Evolutionary conservation across 1,139 yeast genomes (phyloP).

Genomic region (Lizanozyma gosingica): DNA sequence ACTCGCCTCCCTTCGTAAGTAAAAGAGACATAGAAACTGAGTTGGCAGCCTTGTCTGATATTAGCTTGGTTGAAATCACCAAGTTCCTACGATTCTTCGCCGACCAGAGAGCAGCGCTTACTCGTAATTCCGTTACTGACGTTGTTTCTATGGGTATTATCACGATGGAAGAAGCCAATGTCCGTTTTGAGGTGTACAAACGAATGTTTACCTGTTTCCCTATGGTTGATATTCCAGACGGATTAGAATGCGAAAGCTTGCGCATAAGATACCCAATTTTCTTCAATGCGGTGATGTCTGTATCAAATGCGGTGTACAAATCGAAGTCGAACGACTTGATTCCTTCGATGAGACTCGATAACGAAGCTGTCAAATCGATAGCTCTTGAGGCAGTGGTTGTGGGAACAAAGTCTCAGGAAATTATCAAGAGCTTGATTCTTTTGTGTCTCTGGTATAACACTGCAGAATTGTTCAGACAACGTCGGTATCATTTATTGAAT

Average conservation of each 20-base stretch:
- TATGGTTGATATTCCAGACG: conserved; percentile 41
- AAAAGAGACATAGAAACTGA: conserved; percentile 31
- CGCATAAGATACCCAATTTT: conserved; percentile 48
- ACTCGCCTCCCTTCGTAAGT: conserved; percentile 22
- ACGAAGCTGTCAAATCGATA: conserved; percentile 47
- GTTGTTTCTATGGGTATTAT: conserved; percentile 40
- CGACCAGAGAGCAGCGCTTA: conserved; percentile 29
- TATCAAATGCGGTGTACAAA: conserved; percentile 35
- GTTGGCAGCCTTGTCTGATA: conserved; percentile 21
- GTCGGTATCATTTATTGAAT: conserved; percentile 66
- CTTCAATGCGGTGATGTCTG: conserved; percentile 57
- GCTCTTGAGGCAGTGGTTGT: conserved; percentile 56
- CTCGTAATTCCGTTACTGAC: conserved; percentile 22
- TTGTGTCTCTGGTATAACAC: conserved; percentile 75
- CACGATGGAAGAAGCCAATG: conserved; percentile 40
- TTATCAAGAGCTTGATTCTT: conserved; percentile 53
- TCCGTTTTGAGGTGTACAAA: conserved; percentile 35
- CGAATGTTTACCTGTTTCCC: conserved; percentile 39
- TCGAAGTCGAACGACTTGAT: conserved; percentile 20
- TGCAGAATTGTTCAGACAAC: conserved; percentile 72
- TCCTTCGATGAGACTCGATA: conserved; percentile 39
- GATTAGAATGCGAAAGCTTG: conserved; percentile 37
- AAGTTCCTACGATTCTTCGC: conserved; percentile 19
- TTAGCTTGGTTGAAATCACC: conserved; percentile 31
- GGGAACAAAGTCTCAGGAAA: conserved; percentile 67